These are phyloP conservation scores for Intubia oerlemansii DNA, from an alignment of 2,329 filamentous ascomycete genomes.

Conservation along the genomic window DNA sequence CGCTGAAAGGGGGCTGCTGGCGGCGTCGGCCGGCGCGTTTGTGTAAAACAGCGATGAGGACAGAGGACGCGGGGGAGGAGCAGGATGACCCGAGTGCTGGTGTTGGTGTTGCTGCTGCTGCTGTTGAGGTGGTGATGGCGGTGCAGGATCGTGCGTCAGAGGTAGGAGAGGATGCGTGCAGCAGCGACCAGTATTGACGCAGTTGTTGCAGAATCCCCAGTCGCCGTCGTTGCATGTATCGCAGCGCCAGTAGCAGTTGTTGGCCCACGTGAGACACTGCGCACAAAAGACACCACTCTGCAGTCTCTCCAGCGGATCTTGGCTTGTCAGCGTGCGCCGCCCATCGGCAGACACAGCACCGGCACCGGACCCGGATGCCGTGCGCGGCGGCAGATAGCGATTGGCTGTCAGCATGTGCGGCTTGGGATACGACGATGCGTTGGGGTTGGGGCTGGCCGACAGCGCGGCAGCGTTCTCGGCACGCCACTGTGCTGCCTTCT, in stretches of 20 bases:
- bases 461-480: constrained; percentile 13
- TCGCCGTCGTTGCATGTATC: constrained; percentile 73
- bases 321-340: constrained; percentile 37
- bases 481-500: constrained; percentile 13
- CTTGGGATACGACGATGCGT: constrained; percentile 12
- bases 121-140: constrained; percentile 6
- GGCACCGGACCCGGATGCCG: no score
- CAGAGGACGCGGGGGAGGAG: constrained; percentile 12
- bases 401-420: constrained; percentile 37
- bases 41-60: constrained; percentile 15
- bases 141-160: constrained; percentile 34
- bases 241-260: constrained; percentile 81
- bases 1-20: no score
- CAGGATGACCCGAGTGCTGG: constrained; percentile 9
- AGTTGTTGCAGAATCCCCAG: constrained; percentile 83
- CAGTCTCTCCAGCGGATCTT: constrained; percentile 45
- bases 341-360: constrained; percentile 33
- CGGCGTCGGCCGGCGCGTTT: constrained; percentile 17
- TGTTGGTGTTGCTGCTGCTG: neutral
- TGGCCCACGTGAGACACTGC: constrained; percentile 49
- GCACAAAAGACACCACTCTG: constrained; percentile 74
- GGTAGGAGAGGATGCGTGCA: constrained; percentile 71
- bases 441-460: no score
- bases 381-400: constrained; percentile 30
- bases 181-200: constrained; percentile 60